Evolutionary conservation across 2,329 filamentous ascomycete species (phyloP), one percentile per base, ranked within the genome.

Genomic region (Cladophialophora psammophila): DNA sequence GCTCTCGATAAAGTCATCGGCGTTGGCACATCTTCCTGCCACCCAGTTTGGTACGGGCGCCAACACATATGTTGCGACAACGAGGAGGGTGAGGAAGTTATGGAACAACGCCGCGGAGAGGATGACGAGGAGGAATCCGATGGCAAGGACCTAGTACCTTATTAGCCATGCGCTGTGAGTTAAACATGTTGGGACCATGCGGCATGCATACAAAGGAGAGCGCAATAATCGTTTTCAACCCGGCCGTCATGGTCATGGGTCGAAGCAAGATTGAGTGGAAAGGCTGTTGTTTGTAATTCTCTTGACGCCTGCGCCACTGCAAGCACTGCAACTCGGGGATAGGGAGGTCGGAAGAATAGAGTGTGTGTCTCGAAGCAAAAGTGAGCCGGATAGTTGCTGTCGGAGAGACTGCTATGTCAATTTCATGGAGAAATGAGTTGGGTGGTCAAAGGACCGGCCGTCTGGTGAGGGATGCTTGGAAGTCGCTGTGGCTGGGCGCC

Each of bases 111-210:
- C 95, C 78, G 94, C 96, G 71, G 94, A 97, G 75, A 99, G 91
- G 81, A 99, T 99, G 74, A 98, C 95, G 74, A 99, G 93, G 75
- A 99, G 92, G 84, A 99, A 99, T 75, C 95, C 95, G 76, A 99
- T 95, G 74, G 95, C 95, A 72, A 99, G 93, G 78, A 99, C 85
- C 90, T 91, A 71, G 53, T 60, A 50, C 45, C 64, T 55, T 26
- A 60, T 72, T 36, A 72, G 63, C 34, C 35, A 12, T n/a, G n/a
- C 10, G 36, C 55, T 50, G 26, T 34, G n/a, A 52, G 40, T 8
- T 38, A 1, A 60, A 20, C 6, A 13, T 48, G 26, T 10, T 63
- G n/a, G 36, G 36, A 50, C 50, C n/a, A 64, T 63, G 54, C 55
- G 20, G 9, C 88, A 64, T 87, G 9, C 88, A 64, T 87, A 92